Percentiles rank a stretch among this genome's conserved stretches.
Conservation (phyloP, 495 filamentous ascomycete genomes). For the Ascodesmis nigricans region DNA sequence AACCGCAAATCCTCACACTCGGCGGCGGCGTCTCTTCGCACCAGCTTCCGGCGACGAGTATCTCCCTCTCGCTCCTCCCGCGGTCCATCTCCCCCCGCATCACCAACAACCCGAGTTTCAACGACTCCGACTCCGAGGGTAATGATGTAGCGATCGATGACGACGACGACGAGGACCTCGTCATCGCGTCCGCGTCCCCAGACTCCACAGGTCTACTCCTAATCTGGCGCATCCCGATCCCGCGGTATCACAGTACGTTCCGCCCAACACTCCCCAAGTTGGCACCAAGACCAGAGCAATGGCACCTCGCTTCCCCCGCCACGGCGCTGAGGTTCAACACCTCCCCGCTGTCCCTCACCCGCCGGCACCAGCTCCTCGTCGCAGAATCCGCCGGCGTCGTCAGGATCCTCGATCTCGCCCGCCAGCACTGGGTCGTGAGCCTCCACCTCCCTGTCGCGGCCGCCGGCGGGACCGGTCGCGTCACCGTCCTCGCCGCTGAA, state of each 20-base stretch:
- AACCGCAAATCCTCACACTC: slow-evolving; percentile 11
- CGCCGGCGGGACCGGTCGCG: slow-evolving; percentile 30
- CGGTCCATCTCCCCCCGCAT: slow-evolving; percentile 23
- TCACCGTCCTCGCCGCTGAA: slow-evolving; percentile 54
- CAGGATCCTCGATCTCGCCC: slow-evolving; percentile 25
- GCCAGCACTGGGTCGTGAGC: slow-evolving; percentile 12
- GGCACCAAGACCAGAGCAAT: slow-evolving; percentile 24
- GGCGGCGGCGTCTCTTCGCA: slow-evolving; percentile 28
- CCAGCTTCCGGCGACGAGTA: slow-evolving; percentile 30
- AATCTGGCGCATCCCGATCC: slow-evolving; percentile 23
- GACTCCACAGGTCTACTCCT: slow-evolving; percentile 35
- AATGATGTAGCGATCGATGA: slow-evolving; percentile 1
- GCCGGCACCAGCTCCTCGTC: slow-evolving; percentile 35
- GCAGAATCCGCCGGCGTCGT: slow-evolving; percentile 36
- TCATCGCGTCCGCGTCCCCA: slow-evolving; percentile 13
- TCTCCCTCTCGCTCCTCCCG: slow-evolving; percentile 37
- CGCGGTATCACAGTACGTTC: slow-evolving; percentile 9
- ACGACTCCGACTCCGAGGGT: slow-evolving; percentile 3
- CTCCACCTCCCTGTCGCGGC: slow-evolving; percentile 14
- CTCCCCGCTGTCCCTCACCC: slow-evolving; percentile 30
- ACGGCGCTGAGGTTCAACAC: slow-evolving; percentile 37
- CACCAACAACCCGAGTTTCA: slow-evolving; percentile 9
- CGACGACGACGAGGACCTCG: slow-evolving; percentile 10
- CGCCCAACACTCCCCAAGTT: slow-evolving; percentile 4
- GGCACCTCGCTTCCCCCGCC: slow-evolving; percentile 31